Evolutionary conservation across 768 basidiomycete genomes (phyloP), one percentile per base, ranked within the genome.

Genomic region (Roridomyces roridus): DNA sequence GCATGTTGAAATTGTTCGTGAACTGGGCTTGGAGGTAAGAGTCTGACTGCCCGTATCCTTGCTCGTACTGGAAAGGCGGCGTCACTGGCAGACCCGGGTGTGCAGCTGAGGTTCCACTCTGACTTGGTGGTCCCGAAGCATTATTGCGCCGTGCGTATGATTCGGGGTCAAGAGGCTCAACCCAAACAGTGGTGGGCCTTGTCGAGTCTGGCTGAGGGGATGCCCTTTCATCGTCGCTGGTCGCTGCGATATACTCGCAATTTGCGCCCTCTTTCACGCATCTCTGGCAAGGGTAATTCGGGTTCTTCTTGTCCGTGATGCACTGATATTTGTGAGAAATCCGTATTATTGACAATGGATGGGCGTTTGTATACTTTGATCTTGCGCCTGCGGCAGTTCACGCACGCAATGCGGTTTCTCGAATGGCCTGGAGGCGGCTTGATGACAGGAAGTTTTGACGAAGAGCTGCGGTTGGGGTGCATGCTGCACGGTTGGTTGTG

Each of bases 111-210:
- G 7, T 11, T 34, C 7, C 31, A 3, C n/a, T 18, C 3, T 5
- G n/a, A n/a, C 39, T 5, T 10, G 39, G 20, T n/a, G 39, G 12
- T 14, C 11, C 8, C 39, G 39, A 18, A 10, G 39, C 2, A n/a
- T 18, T 40, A 18, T 10, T 40, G 28, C 26, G 39, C 24, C 42
- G 42, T 10, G 54, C 54, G 23, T 61, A 61, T 15, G 54, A 56
- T 41, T 61, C 54, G 9, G 59, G 59, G 49, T 44, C 39, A 21
- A 61, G 40, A 2, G 59, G 59, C 46, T 56, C 54, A 5, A 56
- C 50, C 54, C 54, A 61, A 15, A 34, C 6, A 25, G 39, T 18
- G 54, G 48, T 11, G 25, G 21, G 25, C 36, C 29, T 28, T 36
- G 46, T 47, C 21, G 34, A 9, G 15, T 11, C 35, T 12, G 26